phyloP scores from a whole-genome alignment of 1,284 basidiomycete genomes.

The Stygiomarasmius scandens region DNA sequence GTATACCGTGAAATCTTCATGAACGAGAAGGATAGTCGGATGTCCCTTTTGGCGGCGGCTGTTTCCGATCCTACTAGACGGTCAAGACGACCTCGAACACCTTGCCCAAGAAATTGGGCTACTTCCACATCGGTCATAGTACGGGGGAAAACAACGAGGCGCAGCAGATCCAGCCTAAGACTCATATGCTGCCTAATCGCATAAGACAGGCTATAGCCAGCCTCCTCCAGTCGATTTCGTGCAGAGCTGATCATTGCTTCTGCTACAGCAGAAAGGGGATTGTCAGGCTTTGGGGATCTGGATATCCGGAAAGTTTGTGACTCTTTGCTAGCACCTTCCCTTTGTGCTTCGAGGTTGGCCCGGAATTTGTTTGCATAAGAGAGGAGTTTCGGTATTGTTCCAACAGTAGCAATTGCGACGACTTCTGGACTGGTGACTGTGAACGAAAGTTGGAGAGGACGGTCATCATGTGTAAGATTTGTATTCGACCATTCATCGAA shows the following conservation, averaged over 20 bases:
- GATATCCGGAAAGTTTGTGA: conserved; percentile 72
- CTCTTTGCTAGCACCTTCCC: conserved; percentile 72
- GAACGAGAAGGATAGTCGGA: conserved; percentile 71
- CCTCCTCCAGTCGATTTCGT: conserved; percentile 65
- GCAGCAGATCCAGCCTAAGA: conserved; percentile 61
- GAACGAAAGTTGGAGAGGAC: conserved; percentile 76
- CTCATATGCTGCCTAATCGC: conserved; percentile 73
- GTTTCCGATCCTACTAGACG: conserved; percentile 57
- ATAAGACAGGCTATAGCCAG: conserved; percentile 59
- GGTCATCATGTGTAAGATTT: conserved; percentile 43
- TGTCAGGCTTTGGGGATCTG: conserved; percentile 68
- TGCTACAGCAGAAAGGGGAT: conserved; percentile 80
- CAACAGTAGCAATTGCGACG: conserved; percentile 70
- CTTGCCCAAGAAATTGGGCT: conserved; percentile 67
- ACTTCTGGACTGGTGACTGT: conserved; percentile 76
- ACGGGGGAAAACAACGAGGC: conserved; percentile 74
- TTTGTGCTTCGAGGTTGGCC: conserved; percentile 71
- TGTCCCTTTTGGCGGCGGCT: conserved; percentile 56
- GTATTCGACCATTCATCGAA: conserved; percentile 79
- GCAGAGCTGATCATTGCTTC: conserved; percentile 82
- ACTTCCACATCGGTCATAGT: conserved; percentile 74
- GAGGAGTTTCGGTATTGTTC: conserved; percentile 73
- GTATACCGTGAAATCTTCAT: conserved; percentile 73
- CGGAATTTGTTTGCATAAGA: conserved; percentile 74
- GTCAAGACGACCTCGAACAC: conserved; percentile 68